phyloP scores from a whole-genome alignment of 1,284 basidiomycete species.

The Sanguinoderma infundibulare region DNA sequence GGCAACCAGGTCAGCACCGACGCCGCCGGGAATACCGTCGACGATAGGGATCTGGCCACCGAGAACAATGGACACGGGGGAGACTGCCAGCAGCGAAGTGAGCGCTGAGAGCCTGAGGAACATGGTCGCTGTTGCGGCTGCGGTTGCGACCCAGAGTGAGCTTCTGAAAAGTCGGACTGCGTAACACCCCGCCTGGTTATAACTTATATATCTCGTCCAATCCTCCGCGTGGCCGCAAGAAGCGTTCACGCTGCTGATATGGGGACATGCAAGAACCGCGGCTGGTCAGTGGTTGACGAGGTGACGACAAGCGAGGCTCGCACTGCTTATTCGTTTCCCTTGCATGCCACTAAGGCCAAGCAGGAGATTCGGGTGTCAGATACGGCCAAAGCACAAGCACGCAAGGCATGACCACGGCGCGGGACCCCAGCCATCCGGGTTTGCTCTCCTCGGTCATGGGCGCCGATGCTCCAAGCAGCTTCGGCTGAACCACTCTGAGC shows the following conservation, averaged over 20 bases:
- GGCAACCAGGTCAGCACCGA: neutral
- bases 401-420: conserved; percentile 6
- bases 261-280: neutral
- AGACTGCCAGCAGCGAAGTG: conserved; percentile 15
- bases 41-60: conserved; percentile 46
- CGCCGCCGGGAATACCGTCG: conserved; percentile 47
- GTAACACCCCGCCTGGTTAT: too few species aligned
- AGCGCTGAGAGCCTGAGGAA: conserved; percentile 16
- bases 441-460: neutral
- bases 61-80: conserved; percentile 22
- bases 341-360: too few species aligned
- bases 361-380: neutral
- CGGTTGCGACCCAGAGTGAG: neutral
- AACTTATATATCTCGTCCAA: too few species aligned
- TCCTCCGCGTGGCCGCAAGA: too few species aligned
- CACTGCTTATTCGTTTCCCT: too few species aligned
- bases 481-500: conserved; percentile 12
- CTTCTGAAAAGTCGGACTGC: too few species aligned
- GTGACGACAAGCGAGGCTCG: conserved; percentile 7
- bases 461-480: conserved; percentile 18
- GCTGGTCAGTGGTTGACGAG: conserved; percentile 5
- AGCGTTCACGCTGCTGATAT: neutral
- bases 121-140: conserved; percentile 6
- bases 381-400: neutral
- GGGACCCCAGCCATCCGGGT: neutral